Evolutionary conservation across 257 asterid species (phyloP).

Genomic region (Fraxinus cuspidata): DNA sequence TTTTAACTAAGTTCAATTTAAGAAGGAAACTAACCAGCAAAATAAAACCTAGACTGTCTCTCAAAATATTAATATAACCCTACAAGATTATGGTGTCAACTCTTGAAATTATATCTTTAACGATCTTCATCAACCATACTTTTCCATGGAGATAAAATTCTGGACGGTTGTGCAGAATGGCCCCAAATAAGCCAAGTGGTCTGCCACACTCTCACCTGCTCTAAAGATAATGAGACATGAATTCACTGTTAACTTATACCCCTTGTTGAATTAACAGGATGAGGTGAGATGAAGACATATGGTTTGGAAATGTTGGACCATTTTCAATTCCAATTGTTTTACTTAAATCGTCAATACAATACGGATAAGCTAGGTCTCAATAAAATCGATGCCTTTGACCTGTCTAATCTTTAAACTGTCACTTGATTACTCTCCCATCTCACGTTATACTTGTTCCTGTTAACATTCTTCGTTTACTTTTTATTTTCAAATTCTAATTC

Average conservation of each 20-base stretch:
- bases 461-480: neutral
- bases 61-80: neutral
- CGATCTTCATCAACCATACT: neutral
- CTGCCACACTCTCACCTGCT: neutral
- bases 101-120: neutral
- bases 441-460: neutral
- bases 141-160: neutral
- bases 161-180: neutral
- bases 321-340: neutral
- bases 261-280: neutral
- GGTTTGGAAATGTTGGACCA: neutral
- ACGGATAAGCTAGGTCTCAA: neutral
- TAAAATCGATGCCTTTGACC: neutral
- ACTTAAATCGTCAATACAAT: neutral
- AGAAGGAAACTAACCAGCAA: neutral
- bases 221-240: neutral
- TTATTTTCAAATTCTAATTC: neutral
- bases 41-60: neutral
- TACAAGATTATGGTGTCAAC: neutral
- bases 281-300: neutral
- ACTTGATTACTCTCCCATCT: slow-evolving; percentile 3
- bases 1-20: neutral
- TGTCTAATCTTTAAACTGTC: neutral
- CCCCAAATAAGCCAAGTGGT: neutral
- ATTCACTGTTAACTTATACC: neutral